Base-by-base conservation (phyloP, 768 basidiomycete genomes). In the Guyanaporus albipodus region DNA sequence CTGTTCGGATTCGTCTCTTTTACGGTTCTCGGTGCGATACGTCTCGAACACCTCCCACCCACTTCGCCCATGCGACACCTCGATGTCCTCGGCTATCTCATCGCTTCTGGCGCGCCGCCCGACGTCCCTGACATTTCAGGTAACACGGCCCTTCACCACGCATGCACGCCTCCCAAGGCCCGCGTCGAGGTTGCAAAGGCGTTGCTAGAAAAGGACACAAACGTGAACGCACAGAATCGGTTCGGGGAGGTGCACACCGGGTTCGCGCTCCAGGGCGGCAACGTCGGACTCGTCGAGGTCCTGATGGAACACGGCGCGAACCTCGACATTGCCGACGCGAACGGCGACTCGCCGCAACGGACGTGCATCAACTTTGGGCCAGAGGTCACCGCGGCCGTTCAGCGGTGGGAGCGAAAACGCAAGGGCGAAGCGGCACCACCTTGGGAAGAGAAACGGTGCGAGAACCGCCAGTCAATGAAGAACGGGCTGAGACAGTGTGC, bases 301-400 rank as follows among this genome's bases (percentile, higher is more conserved):
- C 55, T 81, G 43, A 68, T 81, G 71, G 75, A 77, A 55, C 68
- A 67, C 33, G 73, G 70, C 9, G 79, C 78, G 8, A 69, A 74
- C 46, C 23, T 79, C 38, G 68, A 73, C 42, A 50, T 69, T 6
- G 34, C 54, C 12, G 70, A 73, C 42, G 70, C 56, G 10, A 73
- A 80, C 41, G 73, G 70, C 0, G 36, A 61, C 8, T 58, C 68
- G 0, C 71, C 72, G 0, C 52, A 56, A 7, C 48, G 51, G 22
- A 52, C 66, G 44, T 73, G 56, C 49, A 15, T 70, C 6, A 15
- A 49, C 6, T 69, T 58, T 26, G 79, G 79, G 2, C 69, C 79
- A 0, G 44, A 71, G 46, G 66, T 76, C 7, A 71, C 73, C 4
- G 77, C 76, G 11, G 54, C 57, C 4, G 63, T 79, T 2, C 63